Conservation (phyloP, 2,329 filamentous ascomycete genomes). For the Stemphylium vesicarium region DNA sequence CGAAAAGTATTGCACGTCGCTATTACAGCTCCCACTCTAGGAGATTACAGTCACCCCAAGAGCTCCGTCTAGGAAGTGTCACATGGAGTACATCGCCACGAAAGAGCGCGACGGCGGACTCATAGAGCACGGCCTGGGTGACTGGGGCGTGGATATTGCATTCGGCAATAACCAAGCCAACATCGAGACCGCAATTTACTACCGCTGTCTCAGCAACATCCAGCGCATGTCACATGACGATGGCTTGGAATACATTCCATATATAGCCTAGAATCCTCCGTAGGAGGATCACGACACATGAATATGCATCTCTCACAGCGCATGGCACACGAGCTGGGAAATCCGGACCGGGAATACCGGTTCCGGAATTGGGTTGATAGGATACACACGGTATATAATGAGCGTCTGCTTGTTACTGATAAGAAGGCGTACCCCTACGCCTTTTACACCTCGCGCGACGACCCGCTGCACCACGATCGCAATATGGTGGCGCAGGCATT, state of each 20-base stretch:
- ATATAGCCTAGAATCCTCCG: too few species aligned
- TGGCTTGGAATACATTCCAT: too few species aligned
- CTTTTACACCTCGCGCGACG: constrained; percentile 51
- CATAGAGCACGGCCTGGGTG: constrained; percentile 54
- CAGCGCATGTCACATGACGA: constrained; percentile 47
- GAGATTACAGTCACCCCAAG: too few species aligned
- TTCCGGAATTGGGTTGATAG: constrained; percentile 32
- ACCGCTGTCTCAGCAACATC: constrained; percentile 41
- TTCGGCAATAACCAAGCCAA: constrained; percentile 55
- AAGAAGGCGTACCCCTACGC: constrained; percentile 42
- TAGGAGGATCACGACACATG: too few species aligned
- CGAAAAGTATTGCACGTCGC: too few species aligned
- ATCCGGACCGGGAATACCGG: constrained; percentile 12
- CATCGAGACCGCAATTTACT: constrained; percentile 55
- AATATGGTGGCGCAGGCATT: constrained; percentile 51
- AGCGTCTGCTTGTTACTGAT: constrained; percentile 25
- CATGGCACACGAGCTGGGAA: constrained; percentile 39
- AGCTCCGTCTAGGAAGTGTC: too few species aligned
- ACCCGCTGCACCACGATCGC: constrained; percentile 40
- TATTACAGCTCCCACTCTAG: too few species aligned
- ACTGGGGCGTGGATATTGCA: constrained; percentile 54
- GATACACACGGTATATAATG: constrained; percentile 29
- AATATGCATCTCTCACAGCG: too few species aligned
- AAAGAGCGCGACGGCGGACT: constrained; percentile 52
- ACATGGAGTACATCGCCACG: constrained; percentile 52